Evolutionary conservation across 2,329 filamentous ascomycete species (phyloP), one percentile per base, ranked within the genome.

Genomic region (Ilyonectria sp.): DNA sequence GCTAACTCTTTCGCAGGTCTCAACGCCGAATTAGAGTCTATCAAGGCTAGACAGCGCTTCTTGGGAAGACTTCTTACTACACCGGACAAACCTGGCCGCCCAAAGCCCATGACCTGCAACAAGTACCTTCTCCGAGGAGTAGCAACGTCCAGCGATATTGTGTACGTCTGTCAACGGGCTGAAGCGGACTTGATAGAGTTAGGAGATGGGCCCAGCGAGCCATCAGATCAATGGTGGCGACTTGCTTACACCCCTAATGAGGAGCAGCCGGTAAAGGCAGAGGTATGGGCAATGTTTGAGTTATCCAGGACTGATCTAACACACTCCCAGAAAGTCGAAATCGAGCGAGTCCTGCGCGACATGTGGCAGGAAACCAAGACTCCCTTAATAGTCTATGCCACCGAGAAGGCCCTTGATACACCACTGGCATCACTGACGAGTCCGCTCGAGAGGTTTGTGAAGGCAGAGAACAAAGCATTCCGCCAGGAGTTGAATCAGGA

Each of bases 191-290:
- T 85, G 35, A 83, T 84, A 56, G 83, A 86, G 17, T 54, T 85
- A n/a, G 81, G 78, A 1, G 81, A 79, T 35, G 65, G 69, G 4
- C 58, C 78, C 3, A 70, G 69, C 29, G 69, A 72, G 23, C 65
- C 75, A 4, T 69, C 68, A 17, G 86, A 88, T 59, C 87, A 89
- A 72, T 90, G 87, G 87, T 90, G 87, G 87, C 84, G 83, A 69
- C 78, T 89, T 52, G 79, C 83, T 40, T 87, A 84, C 68, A 75
- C 76, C 23, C 74, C 79, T 13, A 73, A 78, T 17, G 81, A 82
- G 11, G 71, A 79, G 6, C 78, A 81, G 54, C 83, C 86, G n/a
- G 79, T 86, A 31, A 83, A 80, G 69, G 79, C 84, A 17, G 85
- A 88, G 82, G 87, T 88, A 81, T 57, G 80, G 52, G 5, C 7